These are phyloP conservation scores for Alternaria sp. DNA, from an alignment of 2,329 filamentous ascomycete species.

Conservation along the genomic window DNA sequence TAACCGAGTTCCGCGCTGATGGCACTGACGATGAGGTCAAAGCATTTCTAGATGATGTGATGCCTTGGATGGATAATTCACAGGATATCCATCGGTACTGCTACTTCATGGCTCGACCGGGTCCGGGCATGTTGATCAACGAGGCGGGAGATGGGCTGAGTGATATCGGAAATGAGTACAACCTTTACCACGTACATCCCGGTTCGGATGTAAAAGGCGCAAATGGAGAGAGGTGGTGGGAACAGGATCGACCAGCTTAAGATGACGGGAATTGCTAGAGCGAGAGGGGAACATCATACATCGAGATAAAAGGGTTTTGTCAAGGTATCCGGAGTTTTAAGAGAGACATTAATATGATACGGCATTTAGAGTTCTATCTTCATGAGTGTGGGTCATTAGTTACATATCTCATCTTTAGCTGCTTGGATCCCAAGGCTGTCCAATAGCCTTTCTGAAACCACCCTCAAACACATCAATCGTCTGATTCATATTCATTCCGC, in stretches of 20 bases:
- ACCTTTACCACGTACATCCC: neutral
- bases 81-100: constrained; percentile 44
- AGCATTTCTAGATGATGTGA: constrained; percentile 35
- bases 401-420: neutral
- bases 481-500: constrained; percentile 38
- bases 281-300: neutral
- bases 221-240: neutral
- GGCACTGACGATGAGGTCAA: constrained; percentile 31
- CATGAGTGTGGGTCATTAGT: neutral
- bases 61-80: constrained; percentile 45
- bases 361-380: neutral
- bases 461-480: constrained; percentile 42
- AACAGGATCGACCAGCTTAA: neutral
- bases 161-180: constrained; percentile 26
- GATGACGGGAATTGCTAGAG: neutral
- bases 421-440: constrained; percentile 27
- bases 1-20: constrained; percentile 44
- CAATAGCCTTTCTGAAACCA: constrained; percentile 34
- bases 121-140: constrained; percentile 28
- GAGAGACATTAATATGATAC: neutral
- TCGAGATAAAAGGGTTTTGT: neutral
- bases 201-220: neutral
- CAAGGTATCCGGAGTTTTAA: rapidly evolving
- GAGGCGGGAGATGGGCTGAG: constrained; percentile 23
- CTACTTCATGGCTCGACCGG: constrained; percentile 32